Percentiles rank a stretch among this genome's conserved stretches.
Evolutionary conservation across 2,329 filamentous ascomycete species (phyloP).

Genomic region (Fusarium nisikadoi): DNA sequence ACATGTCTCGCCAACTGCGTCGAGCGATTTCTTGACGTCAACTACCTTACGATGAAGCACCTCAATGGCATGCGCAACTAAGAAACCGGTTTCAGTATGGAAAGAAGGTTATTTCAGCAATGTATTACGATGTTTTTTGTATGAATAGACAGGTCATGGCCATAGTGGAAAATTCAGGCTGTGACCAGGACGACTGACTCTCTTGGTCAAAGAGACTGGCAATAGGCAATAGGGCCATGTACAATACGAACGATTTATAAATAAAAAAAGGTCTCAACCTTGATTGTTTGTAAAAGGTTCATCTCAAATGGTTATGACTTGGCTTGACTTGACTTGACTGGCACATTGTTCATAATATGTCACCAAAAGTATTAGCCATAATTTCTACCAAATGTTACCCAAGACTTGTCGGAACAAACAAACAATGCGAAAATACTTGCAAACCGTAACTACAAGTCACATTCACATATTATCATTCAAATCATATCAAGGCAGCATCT

Average conservation of each 20-base stretch:
- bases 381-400: too few relatives aligned
- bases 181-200: not conserved
- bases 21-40: conserved; percentile 91
- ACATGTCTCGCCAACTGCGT: conserved; percentile 91
- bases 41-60: conserved; percentile 85
- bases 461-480: not conserved
- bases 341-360: not conserved
- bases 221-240: conserved; percentile 7
- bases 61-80: conserved; percentile 69
- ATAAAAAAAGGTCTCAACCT: not conserved
- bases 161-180: not conserved
- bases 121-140: conserved; percentile 20
- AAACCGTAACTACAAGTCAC: not conserved
- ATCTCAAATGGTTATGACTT: not conserved
- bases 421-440: too few relatives aligned
- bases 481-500: not conserved
- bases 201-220: conserved; percentile 5
- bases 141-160: conserved; percentile 28
- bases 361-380: not conserved
- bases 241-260: conserved; percentile 6
- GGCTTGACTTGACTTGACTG: not conserved
- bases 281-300: not conserved
- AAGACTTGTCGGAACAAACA: not conserved
- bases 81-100: not conserved
- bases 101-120: not conserved